Evolutionary conservation across 2,329 filamentous ascomycete species (phyloP), one percentile per base, ranked within the genome.

Genomic region (Monilinia fructigena): DNA sequence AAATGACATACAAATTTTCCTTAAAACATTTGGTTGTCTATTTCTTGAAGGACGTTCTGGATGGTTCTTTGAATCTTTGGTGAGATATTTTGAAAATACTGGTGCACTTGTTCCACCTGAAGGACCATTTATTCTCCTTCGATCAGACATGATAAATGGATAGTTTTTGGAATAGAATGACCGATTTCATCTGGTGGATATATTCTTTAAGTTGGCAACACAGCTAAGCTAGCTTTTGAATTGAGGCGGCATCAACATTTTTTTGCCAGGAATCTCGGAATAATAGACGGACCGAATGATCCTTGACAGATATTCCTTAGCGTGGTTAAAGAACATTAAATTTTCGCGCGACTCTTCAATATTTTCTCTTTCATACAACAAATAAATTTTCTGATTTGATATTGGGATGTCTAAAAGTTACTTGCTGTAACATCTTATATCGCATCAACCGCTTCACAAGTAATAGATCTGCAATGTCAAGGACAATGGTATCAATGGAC

Each of bases 51-150:
- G 83, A 70, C 79, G 78, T 58, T 80, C 74, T 68, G 80, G 78
- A 63, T 80, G 73, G 45, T 78, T 72, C 55, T 80, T 78, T 31
- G 79, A 77, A 16, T 82, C 78, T 70, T 86, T 78, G 53, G 80
- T 77, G 20, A 80, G 74, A 31, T 81, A 80, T 67, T 79, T 79
- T 60, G 81, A 84, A 75, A 89, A 97, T 4, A 92, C 80, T 0
- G 93, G 92, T 20, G 92, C 85, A 45, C 84, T 79, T 11, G 93
- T 98, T 38, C 86, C 86, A 63, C 91, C 91, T 52, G 87, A 82
- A 8, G 95, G 95, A 6, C 92, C 92, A 79, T 98, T 98, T 72
- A 97, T 88, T 73, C 95, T 88, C 79, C 94, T 89, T 78, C 93
- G 87, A 77, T 99, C 95, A 66, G 89, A 82, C 90, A 93, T 93